Percentiles rank a stretch among this genome's conserved stretches.
Evolutionary conservation across 805 yeast genomes (phyloP).

Genomic region (fission yeast (Schizosaccharomyces pombe)): ASM294v3 CU329670.1:1074501-1075000

Average conservation of each 20-base stretch:
- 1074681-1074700: no score
- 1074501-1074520: no score
- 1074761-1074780: background rate
- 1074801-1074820: background rate
- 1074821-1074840: background rate
- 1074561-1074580: no score
- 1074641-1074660: no score
- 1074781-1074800: background rate
- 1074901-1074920: slow-evolving; percentile 47
- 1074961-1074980: slow-evolving; percentile 32
- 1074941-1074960: slow-evolving; percentile 52
- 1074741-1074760: background rate
- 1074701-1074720: no score
- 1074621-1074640: no score
- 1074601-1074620: no score
- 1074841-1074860: slow-evolving; percentile 33
- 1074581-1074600: no score
- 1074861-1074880: slow-evolving; percentile 41
- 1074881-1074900: slow-evolving; percentile 35
- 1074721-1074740: no score
- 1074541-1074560: no score
- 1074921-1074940: slow-evolving; percentile 64
- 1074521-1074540: no score
- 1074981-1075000: slow-evolving; percentile 52
- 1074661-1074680: no score